These are phyloP conservation scores for Venturia aucupariae DNA, from an alignment of 2,329 filamentous ascomycete genomes.

Conservation along the genomic window DNA sequence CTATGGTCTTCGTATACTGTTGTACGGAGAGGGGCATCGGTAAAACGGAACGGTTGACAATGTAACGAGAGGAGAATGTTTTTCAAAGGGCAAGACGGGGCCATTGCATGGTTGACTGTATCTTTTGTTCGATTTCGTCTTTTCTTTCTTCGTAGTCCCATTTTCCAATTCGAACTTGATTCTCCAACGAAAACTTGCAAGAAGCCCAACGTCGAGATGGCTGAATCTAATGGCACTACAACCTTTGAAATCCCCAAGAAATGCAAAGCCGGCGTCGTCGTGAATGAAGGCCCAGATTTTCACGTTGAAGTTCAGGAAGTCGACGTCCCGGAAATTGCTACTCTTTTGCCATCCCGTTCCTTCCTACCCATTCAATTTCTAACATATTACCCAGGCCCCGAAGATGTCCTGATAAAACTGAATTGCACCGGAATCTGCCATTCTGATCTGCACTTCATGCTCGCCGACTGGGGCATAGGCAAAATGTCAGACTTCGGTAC, in stretches of 20 bases:
- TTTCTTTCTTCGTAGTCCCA: too few relatives aligned
- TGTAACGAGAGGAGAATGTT: too few relatives aligned
- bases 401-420: conserved; percentile 35
- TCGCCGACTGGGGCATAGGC: conserved; percentile 29
- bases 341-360: conserved; percentile 7
- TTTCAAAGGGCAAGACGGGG: too few relatives aligned
- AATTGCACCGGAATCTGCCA: conserved; percentile 38
- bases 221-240: background rate
- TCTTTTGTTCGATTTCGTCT: background rate
- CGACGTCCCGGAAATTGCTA: conserved; percentile 39
- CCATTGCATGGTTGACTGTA: too few relatives aligned
- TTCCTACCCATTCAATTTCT: background rate
- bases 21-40: background rate
- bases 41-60: too few relatives aligned
- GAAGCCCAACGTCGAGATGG: too few relatives aligned
- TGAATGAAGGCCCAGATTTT: conserved; percentile 43
- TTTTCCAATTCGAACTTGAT: too few relatives aligned
- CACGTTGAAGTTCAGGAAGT: conserved; percentile 38
- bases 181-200: too few relatives aligned
- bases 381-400: conserved; percentile 20
- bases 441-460: conserved; percentile 37
- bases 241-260: conserved; percentile 37
- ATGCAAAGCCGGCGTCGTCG: conserved; percentile 44
- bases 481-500: conserved; percentile 31
- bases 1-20: background rate